Evolutionary conservation across 2,329 filamentous ascomycete genomes (phyloP), one percentile per base, ranked within the genome.

Genomic region (Verruconis gallopava): DNA sequence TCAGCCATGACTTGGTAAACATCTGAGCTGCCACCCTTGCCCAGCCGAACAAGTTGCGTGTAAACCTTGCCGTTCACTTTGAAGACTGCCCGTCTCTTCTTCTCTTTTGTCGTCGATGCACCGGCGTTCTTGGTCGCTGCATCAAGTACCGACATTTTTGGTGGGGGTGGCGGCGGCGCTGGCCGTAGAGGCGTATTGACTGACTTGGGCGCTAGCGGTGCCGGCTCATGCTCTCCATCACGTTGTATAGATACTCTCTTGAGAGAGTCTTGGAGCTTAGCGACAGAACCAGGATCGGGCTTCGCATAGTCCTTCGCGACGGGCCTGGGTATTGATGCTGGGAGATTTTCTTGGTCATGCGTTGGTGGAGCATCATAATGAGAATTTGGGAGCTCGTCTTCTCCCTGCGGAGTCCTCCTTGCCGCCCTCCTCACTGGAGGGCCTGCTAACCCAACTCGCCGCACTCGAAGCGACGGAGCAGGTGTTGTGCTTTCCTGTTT

Each of bases 1-100:
- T 98, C 91, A 0, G 91, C 89, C 68, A 93, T 93, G 22, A 98
- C 91, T 36, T 86, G 80, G 60, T 94, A 98, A 2, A 98, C 91
- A 55, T 93, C 88, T 38, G 82, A 88, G 51, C 85, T 95, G 21
- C 91, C 91, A 47, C 91, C 91, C 44, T 88, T 80, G 6, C 91
- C 91, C 49, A 98, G 79, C 50, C 82, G 85, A 57, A 94, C 88
- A 38, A 43, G 21, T 37, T 89, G 75, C 17, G 86, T 91, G 56
- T 93, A 98, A 25, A 79, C 75, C 56, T 93, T 93, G 46, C 85
- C 85, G 55, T 98, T 98, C 47, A 98, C 79, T 37, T 80, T 79
- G 45, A 96, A 73, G 44, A 89, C 80, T 85, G 37, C 85, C 76
- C 54, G 85, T 85, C 60, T 83, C 86, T 66, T 86, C 58, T 71